Percentiles rank a stretch among this genome's conserved stretches.
Evolutionary conservation across 805 yeast genomes (phyloP).

Genomic region (Saccharomycopsis lassenensis): DNA sequence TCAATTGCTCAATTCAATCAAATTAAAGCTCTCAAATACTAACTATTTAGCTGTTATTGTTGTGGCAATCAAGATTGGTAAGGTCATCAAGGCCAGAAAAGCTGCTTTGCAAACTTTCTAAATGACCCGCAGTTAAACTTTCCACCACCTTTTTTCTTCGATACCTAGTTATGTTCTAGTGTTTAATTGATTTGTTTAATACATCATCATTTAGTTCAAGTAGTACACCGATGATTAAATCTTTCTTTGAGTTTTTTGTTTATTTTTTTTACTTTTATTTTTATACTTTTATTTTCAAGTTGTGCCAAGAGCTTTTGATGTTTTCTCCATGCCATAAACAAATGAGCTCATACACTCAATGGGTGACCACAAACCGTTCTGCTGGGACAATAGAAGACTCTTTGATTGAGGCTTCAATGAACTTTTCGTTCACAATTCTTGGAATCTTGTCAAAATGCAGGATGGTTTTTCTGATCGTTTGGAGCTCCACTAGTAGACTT

Average conservation of each 20-base stretch:
- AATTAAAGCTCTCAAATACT: neutral
- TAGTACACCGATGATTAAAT: neutral
- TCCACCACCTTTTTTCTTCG: neutral
- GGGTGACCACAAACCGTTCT: too few species aligned
- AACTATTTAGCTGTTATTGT: slow-evolving; percentile 23
- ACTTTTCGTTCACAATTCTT: slow-evolving; percentile 14
- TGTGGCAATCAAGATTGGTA: slow-evolving; percentile 24
- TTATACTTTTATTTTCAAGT: too few species aligned
- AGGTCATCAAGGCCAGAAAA: slow-evolving; percentile 27
- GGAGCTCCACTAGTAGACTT: too few species aligned
- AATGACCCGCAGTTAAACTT: slow-evolving; percentile 5
- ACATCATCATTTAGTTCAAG: neutral
- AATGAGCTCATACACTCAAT: too few species aligned
- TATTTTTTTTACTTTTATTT: too few species aligned
- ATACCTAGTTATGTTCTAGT: neutral
- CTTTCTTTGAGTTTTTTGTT: too few species aligned
- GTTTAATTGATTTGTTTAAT: neutral
- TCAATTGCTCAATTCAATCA: neutral
- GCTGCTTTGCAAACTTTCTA: slow-evolving; percentile 29
- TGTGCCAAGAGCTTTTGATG: too few species aligned
- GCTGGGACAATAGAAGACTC: slow-evolving; percentile 8
- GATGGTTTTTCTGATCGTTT: too few species aligned
- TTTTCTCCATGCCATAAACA: too few species aligned
- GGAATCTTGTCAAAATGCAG: slow-evolving; percentile 10
- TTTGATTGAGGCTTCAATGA: slow-evolving; percentile 3